Evolutionary conservation across 768 basidiomycete genomes (phyloP), one percentile per base, ranked within the genome.

Genomic region (Suillus decipiens): DNA sequence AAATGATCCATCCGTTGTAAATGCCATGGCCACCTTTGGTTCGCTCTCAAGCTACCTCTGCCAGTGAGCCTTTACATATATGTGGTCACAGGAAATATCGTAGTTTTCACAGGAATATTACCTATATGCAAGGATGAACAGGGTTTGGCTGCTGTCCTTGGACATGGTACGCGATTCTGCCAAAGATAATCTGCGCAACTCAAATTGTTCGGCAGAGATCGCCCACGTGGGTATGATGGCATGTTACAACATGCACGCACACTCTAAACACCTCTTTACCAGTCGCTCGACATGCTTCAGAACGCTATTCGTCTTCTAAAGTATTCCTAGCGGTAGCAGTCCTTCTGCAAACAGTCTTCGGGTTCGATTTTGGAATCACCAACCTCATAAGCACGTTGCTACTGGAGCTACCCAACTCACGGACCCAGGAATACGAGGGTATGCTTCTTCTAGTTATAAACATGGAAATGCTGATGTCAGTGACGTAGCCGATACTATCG

Each of bases 31-130:
- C 9, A 76, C 81, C 3, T 89, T 89, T 58, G 91, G 94, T 87
- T 19, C 47, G 69, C 39, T 41, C 56, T 57, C 11, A 17, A 57
- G 24, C 22, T 66, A 6, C 5, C 8, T n/a, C 2, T 36, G 24
- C 47, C 11, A 15, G 48, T 24, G 15, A 56, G 14, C 39, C 36
- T 31, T 41, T 37, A 33, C 43, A 64, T 50, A 10, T 34, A 57
- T 24, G 50, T 45, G 42, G n/a, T 11, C 3, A 33, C 69, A 87
- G 90, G 89, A 1, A 82, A 88, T 57, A 88, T 97, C 60, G 83
- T 95, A 37, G 91, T 98, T 11, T 96, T 92, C 70, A 95, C 93
- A 0, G 95, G 95, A 0, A 93, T 97, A 41, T 73, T 97, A 4
- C 92, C 91, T 0, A 77, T 95, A 7, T 88, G 87, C 53, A 79